A percentile compares a stretch with the other conserved stretches of the same genome.
phyloP scores from a whole-genome alignment of 2,329 filamentous ascomycete genomes.

The Aotearoamyces nothofagi region DNA sequence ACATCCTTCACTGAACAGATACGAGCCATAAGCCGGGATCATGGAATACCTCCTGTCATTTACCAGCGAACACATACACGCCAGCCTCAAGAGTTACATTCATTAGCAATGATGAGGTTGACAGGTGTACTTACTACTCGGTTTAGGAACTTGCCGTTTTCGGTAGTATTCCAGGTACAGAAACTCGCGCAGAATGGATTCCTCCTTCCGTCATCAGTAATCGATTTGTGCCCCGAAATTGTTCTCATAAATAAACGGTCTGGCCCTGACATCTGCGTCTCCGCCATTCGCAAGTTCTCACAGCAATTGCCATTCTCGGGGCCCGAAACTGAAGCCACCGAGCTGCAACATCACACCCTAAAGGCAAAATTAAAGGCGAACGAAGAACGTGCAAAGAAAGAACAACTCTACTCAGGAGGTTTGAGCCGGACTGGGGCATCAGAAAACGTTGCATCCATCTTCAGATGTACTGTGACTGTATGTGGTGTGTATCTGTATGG shows the following conservation, averaged over 20 bases:
- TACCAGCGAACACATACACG: constrained; percentile 8
- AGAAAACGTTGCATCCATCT: constrained; percentile 13
- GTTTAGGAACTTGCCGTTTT: constrained; percentile 29
- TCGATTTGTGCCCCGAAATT: constrained; percentile 26
- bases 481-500: constrained; percentile 39
- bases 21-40: constrained; percentile 13
- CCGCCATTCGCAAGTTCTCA: constrained; percentile 37
- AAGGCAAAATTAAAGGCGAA: constrained; percentile 23
- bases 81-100: constrained; percentile 6
- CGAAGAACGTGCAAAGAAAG: constrained; percentile 21
- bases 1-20: constrained; percentile 16
- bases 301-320: constrained; percentile 36
- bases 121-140: constrained; percentile 12
- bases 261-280: constrained; percentile 28
- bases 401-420: constrained; percentile 17
- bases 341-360: constrained; percentile 26
- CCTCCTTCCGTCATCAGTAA: constrained; percentile 37
- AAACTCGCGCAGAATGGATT: constrained; percentile 47
- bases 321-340: constrained; percentile 29
- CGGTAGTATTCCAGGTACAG: constrained; percentile 45
- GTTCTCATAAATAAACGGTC: constrained; percentile 15
- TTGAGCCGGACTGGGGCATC: constrained; percentile 3
- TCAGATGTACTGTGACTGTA: constrained; percentile 34
- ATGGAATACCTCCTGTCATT: constrained; percentile 19
- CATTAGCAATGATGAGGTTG: constrained; percentile 8